A percentile compares a stretch with the other conserved stretches of the same genome.
Evolutionary conservation across 331 rosid genomes (phyloP).

Genomic region (Malus hybrid): DNA sequence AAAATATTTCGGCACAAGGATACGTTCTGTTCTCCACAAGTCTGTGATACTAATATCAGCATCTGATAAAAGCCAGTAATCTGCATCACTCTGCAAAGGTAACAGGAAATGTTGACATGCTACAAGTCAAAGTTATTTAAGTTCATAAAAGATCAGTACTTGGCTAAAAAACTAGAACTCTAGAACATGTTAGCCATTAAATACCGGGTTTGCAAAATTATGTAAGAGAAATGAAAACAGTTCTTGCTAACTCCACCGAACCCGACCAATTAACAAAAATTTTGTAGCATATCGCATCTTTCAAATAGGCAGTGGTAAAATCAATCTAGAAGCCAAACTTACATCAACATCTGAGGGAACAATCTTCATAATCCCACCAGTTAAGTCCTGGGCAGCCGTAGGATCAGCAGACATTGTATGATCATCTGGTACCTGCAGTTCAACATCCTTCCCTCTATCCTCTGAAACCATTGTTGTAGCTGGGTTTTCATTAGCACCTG

Average conservation of each 20-base stretch:
- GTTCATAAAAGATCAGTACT: no score
- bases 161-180: no score
- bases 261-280: no score
- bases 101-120: neutral
- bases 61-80: constrained; percentile 94
- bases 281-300: neutral
- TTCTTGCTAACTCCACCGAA: no score
- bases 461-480: constrained; percentile 29
- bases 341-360: constrained; percentile 95
- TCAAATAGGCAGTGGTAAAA: neutral
- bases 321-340: constrained; percentile 29
- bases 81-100: constrained; percentile 65
- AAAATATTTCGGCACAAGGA: constrained; percentile 15
- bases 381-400: constrained; percentile 56
- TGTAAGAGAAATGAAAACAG: no score
- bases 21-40: constrained; percentile 92
- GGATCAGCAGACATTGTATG: constrained; percentile 43
- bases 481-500: constrained; percentile 40
- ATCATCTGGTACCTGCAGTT: constrained; percentile 50
- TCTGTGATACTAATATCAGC: constrained; percentile 85
- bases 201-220: no score
- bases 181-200: no score
- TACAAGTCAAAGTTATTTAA: neutral
- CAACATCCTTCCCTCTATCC: constrained; percentile 44
- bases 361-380: constrained; percentile 90